Conservation (phyloP, 2,329 filamentous ascomycete species). For the Arthrobotrys conoides region DNA sequence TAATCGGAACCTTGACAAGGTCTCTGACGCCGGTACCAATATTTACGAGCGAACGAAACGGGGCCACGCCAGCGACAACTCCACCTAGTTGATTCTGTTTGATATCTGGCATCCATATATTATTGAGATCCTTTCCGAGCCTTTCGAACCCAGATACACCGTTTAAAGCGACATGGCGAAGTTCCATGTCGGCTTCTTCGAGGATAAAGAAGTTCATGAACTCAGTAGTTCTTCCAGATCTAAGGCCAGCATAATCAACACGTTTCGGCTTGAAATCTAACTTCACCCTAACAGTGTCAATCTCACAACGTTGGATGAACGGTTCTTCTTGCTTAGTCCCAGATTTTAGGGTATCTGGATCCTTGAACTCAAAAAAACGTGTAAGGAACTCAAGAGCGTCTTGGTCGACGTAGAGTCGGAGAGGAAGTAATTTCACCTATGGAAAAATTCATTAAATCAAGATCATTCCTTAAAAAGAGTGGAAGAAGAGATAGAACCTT, state of each 20-base stretch:
- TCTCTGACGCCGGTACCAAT: slow-evolving; percentile 89
- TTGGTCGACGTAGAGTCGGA: slow-evolving; percentile 95
- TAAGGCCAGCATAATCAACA: slow-evolving; percentile 93
- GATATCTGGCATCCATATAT: slow-evolving; percentile 96
- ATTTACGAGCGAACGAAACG: slow-evolving; percentile 90
- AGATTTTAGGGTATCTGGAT: slow-evolving; percentile 72
- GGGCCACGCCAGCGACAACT: slow-evolving; percentile 88
- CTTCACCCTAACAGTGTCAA: slow-evolving; percentile 85
- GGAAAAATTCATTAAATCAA: slow-evolving; percentile 18
- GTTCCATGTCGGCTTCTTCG: slow-evolving; percentile 86
- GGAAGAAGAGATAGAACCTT: slow-evolving; percentile 69
- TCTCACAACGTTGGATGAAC: slow-evolving; percentile 90
- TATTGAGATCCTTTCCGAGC: slow-evolving; percentile 89
- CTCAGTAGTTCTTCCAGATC: slow-evolving; percentile 93
- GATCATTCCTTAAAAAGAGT: too few species aligned
- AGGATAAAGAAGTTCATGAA: slow-evolving; percentile 99
- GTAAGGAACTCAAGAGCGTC: slow-evolving; percentile 97
- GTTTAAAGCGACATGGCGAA: slow-evolving; percentile 92
- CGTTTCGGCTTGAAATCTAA: slow-evolving; percentile 98
- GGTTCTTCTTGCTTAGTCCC: slow-evolving; percentile 76
- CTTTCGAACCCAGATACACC: slow-evolving; percentile 92
- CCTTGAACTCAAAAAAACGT: slow-evolving; percentile 97
- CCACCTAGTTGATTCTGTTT: slow-evolving; percentile 88
- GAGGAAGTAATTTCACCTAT: slow-evolving; percentile 79
- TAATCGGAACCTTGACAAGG: slow-evolving; percentile 88